Evolutionary conservation across 805 yeast species (phyloP), one percentile per base, ranked within the genome.

Genomic region (Metschnikowia baotianmanensis): DNA sequence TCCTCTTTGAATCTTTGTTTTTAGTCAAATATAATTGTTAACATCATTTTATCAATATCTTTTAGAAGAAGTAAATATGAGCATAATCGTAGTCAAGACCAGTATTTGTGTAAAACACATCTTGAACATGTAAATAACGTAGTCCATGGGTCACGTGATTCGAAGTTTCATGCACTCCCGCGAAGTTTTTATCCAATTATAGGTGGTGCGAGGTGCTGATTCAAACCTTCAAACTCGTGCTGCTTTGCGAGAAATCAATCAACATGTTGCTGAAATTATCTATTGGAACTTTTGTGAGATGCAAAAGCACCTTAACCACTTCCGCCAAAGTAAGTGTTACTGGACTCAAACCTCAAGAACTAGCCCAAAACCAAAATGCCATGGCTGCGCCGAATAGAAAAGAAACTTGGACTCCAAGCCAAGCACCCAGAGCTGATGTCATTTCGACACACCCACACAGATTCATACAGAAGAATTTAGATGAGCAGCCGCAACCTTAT

Each of bases 311-410:
- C 5, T 38, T 50, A 15, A 40, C 45, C 3, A 33, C 31, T 27
- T 31, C 33, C 19, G 15, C 45, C 16, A 42, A 37, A 30, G 24
- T 25, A 18, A 43, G 47, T 11, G 52, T 43, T 12, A 51, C 55
- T 3, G 53, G 53, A 10, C 53, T 51, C 36, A 40, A 52, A 11
- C 37, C 36, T 5, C 46, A 43, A 24, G 53, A 57, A 45, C 55
- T 48, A 48, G 47, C 41, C 38, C 40, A 48, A 31, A 55, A 58
- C 53, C 43, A 58, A n/a, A 46, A 55, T 23, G 68, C 67, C 34
- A 58, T 72, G 50, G 95, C 85, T 66, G 86, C 96, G 1, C 95
- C 96, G 34, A 87, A 87, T 64, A 71, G 89, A 49, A 66, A 65
- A 6, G 70, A 62, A 11, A 71, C 85, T 10, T 87, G 96, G 96